Evolutionary conservation across 371 early-diverging fungal species (phyloP).

Genomic region (Haplosporangium sp.): DNA sequence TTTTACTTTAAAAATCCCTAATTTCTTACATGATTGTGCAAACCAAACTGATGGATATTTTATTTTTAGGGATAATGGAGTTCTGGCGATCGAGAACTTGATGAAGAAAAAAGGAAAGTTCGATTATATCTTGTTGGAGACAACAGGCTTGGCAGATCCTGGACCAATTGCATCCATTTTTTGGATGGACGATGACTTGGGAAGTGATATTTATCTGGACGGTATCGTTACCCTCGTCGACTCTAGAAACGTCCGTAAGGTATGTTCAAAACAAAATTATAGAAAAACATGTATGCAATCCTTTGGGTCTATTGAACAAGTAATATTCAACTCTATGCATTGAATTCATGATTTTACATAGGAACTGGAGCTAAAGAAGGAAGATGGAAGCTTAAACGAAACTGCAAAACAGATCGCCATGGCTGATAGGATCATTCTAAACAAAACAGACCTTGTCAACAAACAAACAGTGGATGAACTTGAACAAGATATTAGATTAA

Average conservation of each 20-base stretch:
- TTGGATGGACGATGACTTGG: constrained; percentile 96
- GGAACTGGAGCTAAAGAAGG: constrained; percentile 46
- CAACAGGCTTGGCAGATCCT: constrained; percentile 76
- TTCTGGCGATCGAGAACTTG: constrained; percentile 93
- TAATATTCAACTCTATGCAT: too few species aligned
- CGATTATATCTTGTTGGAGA: constrained; percentile 96
- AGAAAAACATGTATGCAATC: too few species aligned
- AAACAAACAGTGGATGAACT: constrained; percentile 61
- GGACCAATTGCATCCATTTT: constrained; percentile 96
- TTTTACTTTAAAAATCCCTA: background rate
- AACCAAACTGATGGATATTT: background rate
- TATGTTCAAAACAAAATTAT: constrained; percentile 13
- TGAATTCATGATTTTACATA: background rate
- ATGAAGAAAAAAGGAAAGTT: constrained; percentile 92
- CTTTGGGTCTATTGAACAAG: too few species aligned
- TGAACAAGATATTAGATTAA: constrained; percentile 62
- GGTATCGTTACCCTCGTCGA: constrained; percentile 96
- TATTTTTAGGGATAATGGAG: constrained; percentile 85
- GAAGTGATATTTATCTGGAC: constrained; percentile 90
- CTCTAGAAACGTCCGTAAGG: constrained; percentile 80
- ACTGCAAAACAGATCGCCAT: constrained; percentile 91
- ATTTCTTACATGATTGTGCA: too few species aligned
- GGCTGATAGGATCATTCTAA: constrained; percentile 94
- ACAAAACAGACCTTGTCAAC: constrained; percentile 90
- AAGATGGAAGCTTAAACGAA: constrained; percentile 57